phyloP scores from a whole-genome alignment of 495 filamentous ascomycete species.

The Endocarpon pusillum region DNA sequence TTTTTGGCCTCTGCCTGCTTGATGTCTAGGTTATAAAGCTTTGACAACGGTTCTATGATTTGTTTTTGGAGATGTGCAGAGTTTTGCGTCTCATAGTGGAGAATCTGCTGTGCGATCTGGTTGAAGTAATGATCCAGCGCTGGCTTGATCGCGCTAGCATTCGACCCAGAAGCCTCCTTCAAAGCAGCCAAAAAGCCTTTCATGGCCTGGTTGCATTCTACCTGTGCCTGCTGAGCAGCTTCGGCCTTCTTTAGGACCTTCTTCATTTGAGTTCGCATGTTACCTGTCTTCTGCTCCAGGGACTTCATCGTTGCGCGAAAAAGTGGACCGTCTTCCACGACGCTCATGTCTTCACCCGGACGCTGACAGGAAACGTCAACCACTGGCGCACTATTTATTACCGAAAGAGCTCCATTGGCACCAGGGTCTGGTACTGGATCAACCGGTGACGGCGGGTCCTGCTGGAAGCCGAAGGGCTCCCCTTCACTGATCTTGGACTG shows the following conservation, averaged over 20 bases:
- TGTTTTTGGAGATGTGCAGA: constrained; percentile 70
- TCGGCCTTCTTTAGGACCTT: constrained; percentile 87
- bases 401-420: constrained; percentile 21
- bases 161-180: constrained; percentile 72
- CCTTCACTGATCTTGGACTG: constrained; percentile 59
- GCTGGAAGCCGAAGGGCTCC: constrained; percentile 29
- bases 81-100: constrained; percentile 73
- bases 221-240: constrained; percentile 62
- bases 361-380: constrained; percentile 77
- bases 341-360: constrained; percentile 73
- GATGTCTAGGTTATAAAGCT: constrained; percentile 86
- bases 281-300: constrained; percentile 91
- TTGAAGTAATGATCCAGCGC: constrained; percentile 97
- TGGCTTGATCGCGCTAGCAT: constrained; percentile 87
- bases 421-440: constrained; percentile 29
- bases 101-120: constrained; percentile 83
- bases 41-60: constrained; percentile 83
- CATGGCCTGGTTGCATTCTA: constrained; percentile 69
- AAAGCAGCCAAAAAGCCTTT: constrained; percentile 72
- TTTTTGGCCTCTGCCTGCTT: constrained; percentile 96
- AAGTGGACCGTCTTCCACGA: constrained; percentile 80
- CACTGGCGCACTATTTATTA: constrained; percentile 45
- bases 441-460: constrained; percentile 51
- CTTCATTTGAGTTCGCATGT: constrained; percentile 84
- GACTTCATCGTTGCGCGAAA: constrained; percentile 97